These are phyloP conservation scores for Aurantiochytrium sp. DNA, from an alignment of 108 stramenopile genomes.

Conservation along the genomic window DNA sequence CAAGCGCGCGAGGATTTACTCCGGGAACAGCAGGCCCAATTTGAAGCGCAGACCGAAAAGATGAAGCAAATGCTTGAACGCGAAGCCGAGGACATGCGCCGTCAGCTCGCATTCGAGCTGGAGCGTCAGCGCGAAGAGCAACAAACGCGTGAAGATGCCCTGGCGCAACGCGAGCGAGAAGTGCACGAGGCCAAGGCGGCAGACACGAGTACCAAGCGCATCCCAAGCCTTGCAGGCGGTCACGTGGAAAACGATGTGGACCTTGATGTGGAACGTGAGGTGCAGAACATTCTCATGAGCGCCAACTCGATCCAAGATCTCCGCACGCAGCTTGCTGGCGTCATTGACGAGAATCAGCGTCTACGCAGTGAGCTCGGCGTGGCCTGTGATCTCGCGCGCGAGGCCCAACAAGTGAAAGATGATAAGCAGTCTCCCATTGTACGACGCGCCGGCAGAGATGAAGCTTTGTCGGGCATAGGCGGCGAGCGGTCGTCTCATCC, in stretches of 20 bases:
- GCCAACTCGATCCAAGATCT: background rate
- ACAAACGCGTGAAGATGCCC: background rate
- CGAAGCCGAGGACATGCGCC: slow-evolving; percentile 11
- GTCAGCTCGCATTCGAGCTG: background rate
- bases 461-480: too few species aligned
- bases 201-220: background rate
- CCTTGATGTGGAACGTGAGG: background rate
- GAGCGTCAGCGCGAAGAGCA: background rate
- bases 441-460: too few species aligned
- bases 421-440: background rate
- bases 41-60: background rate
- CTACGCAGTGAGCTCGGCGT: background rate
- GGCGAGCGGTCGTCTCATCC: too few species aligned
- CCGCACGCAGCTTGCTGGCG: background rate
- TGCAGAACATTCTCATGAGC: background rate
- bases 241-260: background rate
- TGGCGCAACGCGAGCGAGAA: background rate
- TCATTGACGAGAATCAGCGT: background rate
- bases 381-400: background rate
- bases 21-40: background rate
- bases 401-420: background rate
- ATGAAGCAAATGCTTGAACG: background rate
- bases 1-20: background rate
- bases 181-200: background rate
- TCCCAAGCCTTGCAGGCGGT: background rate